These are phyloP conservation scores for Penicillium sp. DNA, from an alignment of 2,329 filamentous ascomycete species.

Conservation along the genomic window DNA sequence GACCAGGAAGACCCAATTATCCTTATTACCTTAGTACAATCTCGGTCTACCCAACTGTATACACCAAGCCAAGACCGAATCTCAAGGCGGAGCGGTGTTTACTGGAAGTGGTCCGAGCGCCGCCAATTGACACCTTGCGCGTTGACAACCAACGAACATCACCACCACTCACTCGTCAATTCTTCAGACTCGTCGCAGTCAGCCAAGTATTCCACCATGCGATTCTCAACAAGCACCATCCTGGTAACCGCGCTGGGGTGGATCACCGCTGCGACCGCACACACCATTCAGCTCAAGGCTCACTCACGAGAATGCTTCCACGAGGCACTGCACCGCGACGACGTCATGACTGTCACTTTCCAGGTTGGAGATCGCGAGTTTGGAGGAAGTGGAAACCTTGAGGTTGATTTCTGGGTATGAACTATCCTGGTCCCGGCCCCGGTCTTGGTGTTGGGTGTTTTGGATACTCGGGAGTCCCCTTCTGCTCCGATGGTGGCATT, in stretches of 20 bases:
- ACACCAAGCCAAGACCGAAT: neutral
- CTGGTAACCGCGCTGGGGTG: constrained; percentile 53
- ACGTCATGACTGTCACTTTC: constrained; percentile 98
- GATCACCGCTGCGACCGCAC: constrained; percentile 65
- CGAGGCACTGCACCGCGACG: constrained; percentile 85
- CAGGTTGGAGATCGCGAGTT: constrained; percentile 97
- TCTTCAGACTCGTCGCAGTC: neutral
- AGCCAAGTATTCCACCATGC: constrained; percentile 32
- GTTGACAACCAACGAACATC: constrained; percentile 15
- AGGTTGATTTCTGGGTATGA: constrained; percentile 96
- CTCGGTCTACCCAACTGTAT: neutral
- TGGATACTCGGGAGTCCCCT: neutral
- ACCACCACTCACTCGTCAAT: constrained; percentile 8
- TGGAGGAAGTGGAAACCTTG: constrained; percentile 87
- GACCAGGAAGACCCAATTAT: neutral
- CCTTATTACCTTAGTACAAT: neutral
- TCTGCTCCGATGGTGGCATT: neutral
- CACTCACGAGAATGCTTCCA: constrained; percentile 98
- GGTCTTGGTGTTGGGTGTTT: neutral
- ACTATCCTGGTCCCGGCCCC: constrained; percentile 3
- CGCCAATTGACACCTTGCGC: constrained; percentile 37
- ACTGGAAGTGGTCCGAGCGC: constrained; percentile 33
- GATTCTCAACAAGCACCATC: constrained; percentile 38
- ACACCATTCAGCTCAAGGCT: constrained; percentile 93
- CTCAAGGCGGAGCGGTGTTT: constrained; percentile 12